A percentile compares a stretch with the other conserved stretches of the same genome.
Evolutionary conservation across 345 rosid genomes (phyloP).

Genomic region (Gossypium raimondii): DNA sequence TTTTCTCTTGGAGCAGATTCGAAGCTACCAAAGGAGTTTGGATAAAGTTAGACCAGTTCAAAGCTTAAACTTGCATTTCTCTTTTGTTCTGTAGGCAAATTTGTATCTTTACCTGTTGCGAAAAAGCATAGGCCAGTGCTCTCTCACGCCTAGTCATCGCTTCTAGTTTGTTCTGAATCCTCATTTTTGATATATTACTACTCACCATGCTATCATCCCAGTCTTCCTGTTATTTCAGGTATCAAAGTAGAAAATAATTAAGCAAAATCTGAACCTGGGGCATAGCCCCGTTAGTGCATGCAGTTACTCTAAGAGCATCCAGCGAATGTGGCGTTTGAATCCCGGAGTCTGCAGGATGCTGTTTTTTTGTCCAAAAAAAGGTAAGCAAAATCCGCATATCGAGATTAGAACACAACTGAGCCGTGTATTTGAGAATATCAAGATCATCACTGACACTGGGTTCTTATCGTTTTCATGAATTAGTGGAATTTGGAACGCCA

Average conservation of each 20-base stretch:
- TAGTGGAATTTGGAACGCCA: neutral
- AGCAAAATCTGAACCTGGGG: neutral
- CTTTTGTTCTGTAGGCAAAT: neutral
- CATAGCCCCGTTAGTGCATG: neutral
- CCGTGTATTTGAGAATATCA: neutral
- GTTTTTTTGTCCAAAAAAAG: neutral
- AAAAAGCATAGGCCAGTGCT: conserved; percentile 85
- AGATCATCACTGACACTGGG: conserved; percentile 9
- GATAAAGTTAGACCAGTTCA: neutral
- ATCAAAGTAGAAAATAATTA: neutral
- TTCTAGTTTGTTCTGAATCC: conserved; percentile 65
- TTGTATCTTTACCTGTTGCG: conserved; percentile 66
- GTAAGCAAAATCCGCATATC: neutral
- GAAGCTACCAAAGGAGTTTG: conserved; percentile 35
- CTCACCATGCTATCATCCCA: conserved; percentile 92
- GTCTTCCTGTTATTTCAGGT: conserved; percentile 53
- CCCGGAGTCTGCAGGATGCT: neutral
- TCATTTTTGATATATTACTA: conserved; percentile 58
- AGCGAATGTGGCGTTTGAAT: neutral
- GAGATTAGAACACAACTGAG: neutral
- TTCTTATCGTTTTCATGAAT: neutral
- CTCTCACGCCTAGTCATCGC: conserved; percentile 75
- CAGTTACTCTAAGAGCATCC: neutral
- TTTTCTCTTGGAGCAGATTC: conserved; percentile 68
- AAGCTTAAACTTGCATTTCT: neutral